Evolutionary conservation across 2,329 filamentous ascomycete species (phyloP), one percentile per base, ranked within the genome.

Genomic region (Dactylellina parvicollis): DNA sequence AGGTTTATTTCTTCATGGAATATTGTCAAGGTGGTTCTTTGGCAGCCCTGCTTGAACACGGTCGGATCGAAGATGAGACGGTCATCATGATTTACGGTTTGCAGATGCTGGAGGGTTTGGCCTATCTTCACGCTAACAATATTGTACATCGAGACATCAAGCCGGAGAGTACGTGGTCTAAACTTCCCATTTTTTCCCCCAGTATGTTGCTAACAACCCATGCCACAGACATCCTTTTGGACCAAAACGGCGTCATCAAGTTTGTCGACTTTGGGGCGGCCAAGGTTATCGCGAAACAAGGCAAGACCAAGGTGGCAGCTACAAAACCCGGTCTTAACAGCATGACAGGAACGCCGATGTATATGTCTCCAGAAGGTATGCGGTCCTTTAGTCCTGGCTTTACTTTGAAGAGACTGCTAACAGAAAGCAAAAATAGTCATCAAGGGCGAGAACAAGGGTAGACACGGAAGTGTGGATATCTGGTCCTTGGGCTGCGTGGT

Each of bases 1-100:
- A 96, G 79, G 95, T 99, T n/a, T 99, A 98, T 81, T 97, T 99
- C 77, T 99, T 99, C 80, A 99, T 99, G 95, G 95, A 99, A 81
- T 98, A 96, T 81, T 99, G 95, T 81, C 96, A 92, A 3, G 94
- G 95, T 56, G 95, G 95, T 18, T 98, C 94, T 14, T 85, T 99
- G 52, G 93, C 95, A 42, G 90, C 87, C 55, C 83, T 99, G 57
- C 84, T 99, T 42, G 95, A 99, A 80, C 94, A 99, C 79, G 95
- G 95, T 10, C 90, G 95, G 40, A 97, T 99, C 75, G 95, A 97
- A 82, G 96, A 98, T 79, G 95, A 99, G 80, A 95, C 93, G 64
- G 93, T 98, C 75, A 94, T 96, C 74, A 96, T 96, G 88, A 94
- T 98, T 42, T 98, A 98, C 80, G 92, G 92, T 24, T 84, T 98